phyloP scores from a whole-genome alignment of 148 eudicot species.

The Silene latifolia region DNA sequence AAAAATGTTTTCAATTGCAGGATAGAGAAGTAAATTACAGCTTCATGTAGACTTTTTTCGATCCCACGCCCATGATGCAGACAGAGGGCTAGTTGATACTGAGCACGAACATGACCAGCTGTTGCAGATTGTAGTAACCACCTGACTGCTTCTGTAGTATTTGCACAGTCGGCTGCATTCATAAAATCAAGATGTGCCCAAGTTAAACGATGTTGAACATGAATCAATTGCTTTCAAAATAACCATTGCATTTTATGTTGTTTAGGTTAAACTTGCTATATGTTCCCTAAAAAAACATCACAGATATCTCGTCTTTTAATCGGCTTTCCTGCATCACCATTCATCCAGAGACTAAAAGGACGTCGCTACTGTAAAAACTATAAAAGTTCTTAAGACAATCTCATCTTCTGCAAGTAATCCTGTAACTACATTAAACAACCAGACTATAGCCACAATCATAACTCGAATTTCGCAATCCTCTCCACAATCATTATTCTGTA shows the following conservation, averaged over 20 bases:
- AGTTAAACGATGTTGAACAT: not conserved
- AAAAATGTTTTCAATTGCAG: not conserved
- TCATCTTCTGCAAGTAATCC: not conserved
- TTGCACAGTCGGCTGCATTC: conserved; percentile 57
- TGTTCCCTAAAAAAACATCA: not conserved
- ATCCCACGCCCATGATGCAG: conserved; percentile 72
- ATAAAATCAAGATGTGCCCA: conserved; percentile 12
- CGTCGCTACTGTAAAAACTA: not conserved
- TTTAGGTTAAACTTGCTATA: not conserved
- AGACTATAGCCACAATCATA: too few species aligned
- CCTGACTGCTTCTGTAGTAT: conserved; percentile 56
- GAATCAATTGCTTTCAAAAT: conserved; percentile 45
- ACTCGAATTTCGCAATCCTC: too few species aligned
- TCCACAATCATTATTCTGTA: too few species aligned
- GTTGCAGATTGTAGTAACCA: conserved; percentile 63
- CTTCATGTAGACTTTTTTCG: conserved; percentile 44
- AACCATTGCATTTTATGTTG: not conserved
- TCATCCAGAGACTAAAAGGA: not conserved
- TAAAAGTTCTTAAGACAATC: not conserved
- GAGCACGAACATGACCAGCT: conserved; percentile 83
- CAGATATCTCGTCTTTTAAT: not conserved
- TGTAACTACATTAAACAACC: too few species aligned
- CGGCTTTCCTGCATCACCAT: conserved; percentile 1
- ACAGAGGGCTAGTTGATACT: conserved; percentile 88
- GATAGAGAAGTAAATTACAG: conserved; percentile 42